Conservation (phyloP, 1,284 basidiomycete genomes). For the Puccinia polysora region DNA sequence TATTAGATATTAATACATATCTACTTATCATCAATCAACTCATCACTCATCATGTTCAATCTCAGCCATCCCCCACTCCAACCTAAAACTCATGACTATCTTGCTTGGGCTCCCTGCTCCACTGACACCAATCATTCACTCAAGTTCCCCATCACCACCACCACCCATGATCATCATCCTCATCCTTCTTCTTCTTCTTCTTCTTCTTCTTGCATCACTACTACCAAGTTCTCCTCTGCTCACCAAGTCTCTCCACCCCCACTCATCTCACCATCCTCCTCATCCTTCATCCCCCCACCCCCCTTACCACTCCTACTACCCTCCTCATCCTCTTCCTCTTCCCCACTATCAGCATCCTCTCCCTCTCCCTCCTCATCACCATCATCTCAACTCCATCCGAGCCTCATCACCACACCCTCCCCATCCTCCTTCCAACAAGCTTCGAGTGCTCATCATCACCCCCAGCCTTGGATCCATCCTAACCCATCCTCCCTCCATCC, state of each 20-base stretch:
- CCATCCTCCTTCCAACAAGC: not conserved
- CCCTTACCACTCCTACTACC: no score
- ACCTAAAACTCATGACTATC: no score
- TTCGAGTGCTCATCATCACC: slow-evolving; percentile 23
- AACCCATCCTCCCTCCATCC: no score
- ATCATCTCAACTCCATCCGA: slow-evolving; percentile 1
- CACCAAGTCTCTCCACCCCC: not conserved
- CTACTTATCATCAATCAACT: no score
- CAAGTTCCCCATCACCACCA: no score
- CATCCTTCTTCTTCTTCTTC: not conserved
- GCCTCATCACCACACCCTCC: slow-evolving; percentile 3
- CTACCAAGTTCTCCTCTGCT: not conserved
- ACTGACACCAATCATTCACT: no score
- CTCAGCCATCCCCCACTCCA: no score
- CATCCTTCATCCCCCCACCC: no score
- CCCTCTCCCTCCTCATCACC: not conserved
- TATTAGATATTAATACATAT: no score
- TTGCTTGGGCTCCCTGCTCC: no score
- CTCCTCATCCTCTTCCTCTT: not conserved
- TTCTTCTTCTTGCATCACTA: not conserved
- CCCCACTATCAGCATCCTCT: not conserved
- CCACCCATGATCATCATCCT: not conserved
- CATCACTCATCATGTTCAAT: no score
- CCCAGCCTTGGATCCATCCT: no score
- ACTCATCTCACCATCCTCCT: not conserved